Conservation (phyloP, 1,284 basidiomycete species). For the Coniferiporia sulphurascens region DNA sequence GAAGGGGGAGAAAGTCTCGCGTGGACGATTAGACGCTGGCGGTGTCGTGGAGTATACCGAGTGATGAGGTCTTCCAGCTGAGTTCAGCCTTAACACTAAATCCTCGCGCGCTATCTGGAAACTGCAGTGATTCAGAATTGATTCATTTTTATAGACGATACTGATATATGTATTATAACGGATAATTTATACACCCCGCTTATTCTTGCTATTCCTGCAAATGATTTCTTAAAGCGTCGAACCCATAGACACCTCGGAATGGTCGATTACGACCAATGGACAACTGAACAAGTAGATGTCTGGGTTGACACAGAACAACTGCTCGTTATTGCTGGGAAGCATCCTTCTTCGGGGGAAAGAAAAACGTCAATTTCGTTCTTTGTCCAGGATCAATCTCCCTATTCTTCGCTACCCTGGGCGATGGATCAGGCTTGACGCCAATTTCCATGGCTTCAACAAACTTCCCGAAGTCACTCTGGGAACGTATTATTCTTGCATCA, state of each 20-base stretch:
- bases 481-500: not conserved
- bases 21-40: conserved; percentile 47
- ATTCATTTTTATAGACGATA: too few relatives aligned
- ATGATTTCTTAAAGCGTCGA: too few relatives aligned
- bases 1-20: conserved; percentile 71
- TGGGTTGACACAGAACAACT: too few relatives aligned
- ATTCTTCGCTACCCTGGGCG: conserved; percentile 1
- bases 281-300: too few relatives aligned
- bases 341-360: not conserved
- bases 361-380: conserved; percentile 14
- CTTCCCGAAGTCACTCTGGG: conserved; percentile 14
- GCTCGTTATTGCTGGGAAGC: not conserved
- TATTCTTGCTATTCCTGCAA: too few relatives aligned
- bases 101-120: too few relatives aligned
- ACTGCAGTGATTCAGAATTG: too few relatives aligned
- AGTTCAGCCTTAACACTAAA: not conserved
- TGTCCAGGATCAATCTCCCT: conserved; percentile 6
- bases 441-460: conserved; percentile 16
- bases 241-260: too few relatives aligned
- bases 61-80: not conserved
- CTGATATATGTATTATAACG: too few relatives aligned
- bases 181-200: too few relatives aligned
- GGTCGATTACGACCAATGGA: too few relatives aligned
- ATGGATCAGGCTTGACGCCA: conserved; percentile 11
- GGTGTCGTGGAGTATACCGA: conserved; percentile 37